phyloP scores from a whole-genome alignment of 129 eudicot species.

The Ambrosia artemisiifolia region DNA sequence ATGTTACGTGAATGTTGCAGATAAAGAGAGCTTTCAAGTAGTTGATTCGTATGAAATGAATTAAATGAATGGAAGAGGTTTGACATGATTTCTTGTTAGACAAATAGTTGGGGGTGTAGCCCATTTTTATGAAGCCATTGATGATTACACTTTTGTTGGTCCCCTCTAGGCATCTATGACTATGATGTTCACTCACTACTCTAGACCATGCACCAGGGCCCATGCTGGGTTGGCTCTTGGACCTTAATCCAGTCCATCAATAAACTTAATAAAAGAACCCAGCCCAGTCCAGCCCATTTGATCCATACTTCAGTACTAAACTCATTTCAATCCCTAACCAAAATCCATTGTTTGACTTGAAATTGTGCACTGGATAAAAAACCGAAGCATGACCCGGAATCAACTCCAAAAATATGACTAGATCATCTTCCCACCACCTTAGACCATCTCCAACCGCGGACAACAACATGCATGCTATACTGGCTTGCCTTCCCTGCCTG shows the following conservation, averaged over 20 bases:
- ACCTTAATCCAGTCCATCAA: neutral
- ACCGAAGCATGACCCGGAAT: too few species aligned
- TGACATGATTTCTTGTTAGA: conserved; percentile 30
- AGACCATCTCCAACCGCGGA: too few species aligned
- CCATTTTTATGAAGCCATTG: conserved; percentile 10
- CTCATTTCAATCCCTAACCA: neutral
- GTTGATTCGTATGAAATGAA: conserved; percentile 20
- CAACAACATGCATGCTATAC: too few species aligned
- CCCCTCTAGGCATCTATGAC: neutral
- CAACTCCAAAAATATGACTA: too few species aligned
- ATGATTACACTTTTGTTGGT: conserved; percentile 4
- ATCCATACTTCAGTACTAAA: neutral
- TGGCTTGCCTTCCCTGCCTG: too few species aligned
- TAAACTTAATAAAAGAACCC: neutral
- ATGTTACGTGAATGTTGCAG: too few species aligned
- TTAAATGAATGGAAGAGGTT: conserved; percentile 25
- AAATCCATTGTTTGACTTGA: too few species aligned
- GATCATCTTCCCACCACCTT: too few species aligned
- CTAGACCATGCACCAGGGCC: neutral
- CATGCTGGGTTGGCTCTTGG: neutral
- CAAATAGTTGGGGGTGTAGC: conserved; percentile 31
- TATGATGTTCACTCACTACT: too few species aligned
- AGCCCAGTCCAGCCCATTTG: conserved; percentile 1
- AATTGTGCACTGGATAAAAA: too few species aligned
- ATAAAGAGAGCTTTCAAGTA: conserved; percentile 3